Conservation (phyloP, 2,329 filamentous ascomycete species). For the Aspergillus sp. region DNA sequence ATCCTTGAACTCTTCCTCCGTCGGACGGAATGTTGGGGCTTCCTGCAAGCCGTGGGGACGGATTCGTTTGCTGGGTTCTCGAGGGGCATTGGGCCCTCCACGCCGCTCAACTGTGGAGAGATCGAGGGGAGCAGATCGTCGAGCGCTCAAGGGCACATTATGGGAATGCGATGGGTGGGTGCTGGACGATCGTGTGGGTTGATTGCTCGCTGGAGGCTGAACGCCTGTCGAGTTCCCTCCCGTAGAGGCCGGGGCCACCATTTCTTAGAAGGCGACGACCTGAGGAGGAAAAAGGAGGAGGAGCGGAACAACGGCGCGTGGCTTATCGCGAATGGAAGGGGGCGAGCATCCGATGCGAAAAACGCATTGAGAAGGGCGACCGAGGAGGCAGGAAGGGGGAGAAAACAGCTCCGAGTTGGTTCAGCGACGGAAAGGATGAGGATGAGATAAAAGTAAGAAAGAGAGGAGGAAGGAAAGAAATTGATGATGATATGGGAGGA, state of each 20-base stretch:
- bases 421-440: slow-evolving; percentile 3
- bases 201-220: slow-evolving; percentile 28
- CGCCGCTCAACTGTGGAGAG: slow-evolving; percentile 86
- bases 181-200: slow-evolving; percentile 36
- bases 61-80: slow-evolving; percentile 70
- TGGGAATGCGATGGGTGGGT: slow-evolving; percentile 41
- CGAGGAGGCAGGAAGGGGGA: slow-evolving; percentile 6
- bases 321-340: slow-evolving; percentile 23
- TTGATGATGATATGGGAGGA: slow-evolving; percentile 3
- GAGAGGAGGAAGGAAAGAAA: slow-evolving; percentile 8
- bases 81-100: slow-evolving; percentile 71
- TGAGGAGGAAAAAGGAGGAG: slow-evolving; percentile 5
- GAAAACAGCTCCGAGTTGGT: slow-evolving; percentile 3
- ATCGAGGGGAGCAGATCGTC: slow-evolving; percentile 67
- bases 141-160: slow-evolving; percentile 59
- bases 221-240: slow-evolving; percentile 31
- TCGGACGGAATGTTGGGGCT: slow-evolving; percentile 85
- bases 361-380: slow-evolving; percentile 27
- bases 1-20: slow-evolving; percentile 89
- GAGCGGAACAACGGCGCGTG: slow-evolving; percentile 16
- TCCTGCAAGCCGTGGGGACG: slow-evolving; percentile 82
- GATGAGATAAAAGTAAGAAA: slow-evolving; percentile 6
- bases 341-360: slow-evolving; percentile 25
- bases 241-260: slow-evolving; percentile 43
- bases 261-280: slow-evolving; percentile 23